phyloP scores from a whole-genome alignment of 306 rosid species.

The Hippophae tibetana region DNA sequence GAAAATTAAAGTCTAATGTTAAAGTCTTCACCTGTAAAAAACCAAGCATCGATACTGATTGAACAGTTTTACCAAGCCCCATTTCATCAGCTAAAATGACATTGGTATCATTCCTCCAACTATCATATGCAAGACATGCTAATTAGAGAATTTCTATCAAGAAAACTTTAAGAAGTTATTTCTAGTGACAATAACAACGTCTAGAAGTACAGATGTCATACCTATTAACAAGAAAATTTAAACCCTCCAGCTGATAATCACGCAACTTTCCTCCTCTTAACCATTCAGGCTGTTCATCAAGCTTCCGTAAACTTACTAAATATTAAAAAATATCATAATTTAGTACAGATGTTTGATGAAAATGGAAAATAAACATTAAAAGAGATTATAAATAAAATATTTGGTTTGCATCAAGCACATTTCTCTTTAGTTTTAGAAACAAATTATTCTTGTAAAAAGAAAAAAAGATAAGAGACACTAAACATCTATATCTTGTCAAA shows the following conservation, averaged over 20 bases:
- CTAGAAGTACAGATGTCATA: slow-evolving; percentile 19
- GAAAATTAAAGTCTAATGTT: neutral
- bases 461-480: too few species aligned
- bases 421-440: too few species aligned
- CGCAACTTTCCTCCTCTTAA: slow-evolving; percentile 96
- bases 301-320: slow-evolving; percentile 94
- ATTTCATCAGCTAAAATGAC: slow-evolving; percentile 99
- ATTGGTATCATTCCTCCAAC: slow-evolving; percentile 99
- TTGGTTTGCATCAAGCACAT: too few species aligned
- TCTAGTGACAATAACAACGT: neutral
- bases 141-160: slow-evolving; percentile 24
- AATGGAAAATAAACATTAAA: too few species aligned
- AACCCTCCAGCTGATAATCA: slow-evolving; percentile 98
- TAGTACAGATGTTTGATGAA: neutral
- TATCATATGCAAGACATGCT: slow-evolving; percentile 31
- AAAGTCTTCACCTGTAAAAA: slow-evolving; percentile 68
- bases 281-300: slow-evolving; percentile 97
- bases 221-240: slow-evolving; percentile 99
- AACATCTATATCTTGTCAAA: too few species aligned
- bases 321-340: slow-evolving; percentile 14
- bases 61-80: slow-evolving; percentile 99
- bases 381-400: too few species aligned
- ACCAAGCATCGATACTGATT: slow-evolving; percentile 98
- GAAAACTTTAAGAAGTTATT: slow-evolving; percentile 1
- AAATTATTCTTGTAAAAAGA: too few species aligned